Conservation (phyloP, 768 basidiomycete species). For the Lactifluus hygrophoroides region DNA sequence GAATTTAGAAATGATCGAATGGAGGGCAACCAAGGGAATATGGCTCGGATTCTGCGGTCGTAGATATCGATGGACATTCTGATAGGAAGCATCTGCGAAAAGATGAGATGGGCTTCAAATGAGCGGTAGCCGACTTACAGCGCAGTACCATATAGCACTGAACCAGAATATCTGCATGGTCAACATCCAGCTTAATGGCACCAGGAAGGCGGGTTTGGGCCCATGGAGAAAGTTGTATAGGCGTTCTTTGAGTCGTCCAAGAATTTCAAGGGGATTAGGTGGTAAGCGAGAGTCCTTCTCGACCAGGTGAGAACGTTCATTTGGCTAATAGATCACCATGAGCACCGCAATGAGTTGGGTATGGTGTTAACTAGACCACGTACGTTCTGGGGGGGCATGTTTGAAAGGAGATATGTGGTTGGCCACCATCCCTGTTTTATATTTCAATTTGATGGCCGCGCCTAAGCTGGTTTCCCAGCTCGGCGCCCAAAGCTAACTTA, state of each 20-base stretch:
- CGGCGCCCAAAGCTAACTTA: not conserved
- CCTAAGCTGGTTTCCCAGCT: not conserved
- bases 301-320: not conserved
- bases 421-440: not conserved
- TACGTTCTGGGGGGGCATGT: constrained; percentile 1
- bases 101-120: not conserved
- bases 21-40: constrained; percentile 9
- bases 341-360: not conserved
- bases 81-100: constrained; percentile 1
- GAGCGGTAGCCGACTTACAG: not conserved
- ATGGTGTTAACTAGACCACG: not conserved
- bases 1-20: not conserved
- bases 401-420: not conserved
- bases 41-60: not conserved
- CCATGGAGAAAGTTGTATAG: not conserved
- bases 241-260: not conserved
- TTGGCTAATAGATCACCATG: not conserved
- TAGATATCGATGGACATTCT: not conserved
- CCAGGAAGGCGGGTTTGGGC: not conserved
- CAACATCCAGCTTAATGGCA: not conserved
- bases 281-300: not conserved
- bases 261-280: not conserved
- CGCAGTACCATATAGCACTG: not conserved
- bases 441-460: not conserved
- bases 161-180: not conserved